Evolutionary conservation across 2,329 filamentous ascomycete species (phyloP), one percentile per base, ranked within the genome.

Genomic region (Cladosporium sp.): DNA sequence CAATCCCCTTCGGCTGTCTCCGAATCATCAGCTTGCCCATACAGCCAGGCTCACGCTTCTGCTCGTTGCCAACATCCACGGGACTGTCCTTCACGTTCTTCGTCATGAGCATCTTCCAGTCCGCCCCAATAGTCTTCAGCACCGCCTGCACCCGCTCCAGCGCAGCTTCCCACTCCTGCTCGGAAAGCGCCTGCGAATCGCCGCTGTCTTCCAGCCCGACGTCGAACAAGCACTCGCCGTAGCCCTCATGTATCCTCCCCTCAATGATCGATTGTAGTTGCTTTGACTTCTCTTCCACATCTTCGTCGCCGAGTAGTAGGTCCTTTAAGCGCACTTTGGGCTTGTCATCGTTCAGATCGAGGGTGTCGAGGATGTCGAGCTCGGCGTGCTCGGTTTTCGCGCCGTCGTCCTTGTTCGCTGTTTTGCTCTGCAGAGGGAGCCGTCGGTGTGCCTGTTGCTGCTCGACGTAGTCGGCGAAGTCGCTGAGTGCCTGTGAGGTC

Each of bases 391-490:
- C 84, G 65, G 64, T 17, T 32, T 60, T 89, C 84, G 59, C 90
- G 47, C 64, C 62, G 27, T 36, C 30, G 29, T 61, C 64, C 15
- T 59, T 47, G 43, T 66, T 56, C 30, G 45, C 58, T 45, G 18
- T 42, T 9, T 56, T 63, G 27, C 11, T 30, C 2, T 48, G 37
- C 37, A 55, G 47, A 13, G 73, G 68, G 36, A 69, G 67, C 37
- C 70, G 71, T 41, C 87, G 84, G 43, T 85, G 71, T 12, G 84
- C 84, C 70, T 97, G 93, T 68, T 97, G 91, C 68, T 90, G 87
- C 70, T 97, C 90, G 58, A 96, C 93, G 64, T 96, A 97, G 64
- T 99, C 93, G 69, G 91, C 90, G 68, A 99, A 99, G 62, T 97
- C 93, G 74, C 88, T 93, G 50, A 99, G 79, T 11, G 92, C 91